These are phyloP conservation scores for Nepenthes mirabilis DNA, from an alignment of 148 eudicot genomes.

Conservation along the genomic window DNA sequence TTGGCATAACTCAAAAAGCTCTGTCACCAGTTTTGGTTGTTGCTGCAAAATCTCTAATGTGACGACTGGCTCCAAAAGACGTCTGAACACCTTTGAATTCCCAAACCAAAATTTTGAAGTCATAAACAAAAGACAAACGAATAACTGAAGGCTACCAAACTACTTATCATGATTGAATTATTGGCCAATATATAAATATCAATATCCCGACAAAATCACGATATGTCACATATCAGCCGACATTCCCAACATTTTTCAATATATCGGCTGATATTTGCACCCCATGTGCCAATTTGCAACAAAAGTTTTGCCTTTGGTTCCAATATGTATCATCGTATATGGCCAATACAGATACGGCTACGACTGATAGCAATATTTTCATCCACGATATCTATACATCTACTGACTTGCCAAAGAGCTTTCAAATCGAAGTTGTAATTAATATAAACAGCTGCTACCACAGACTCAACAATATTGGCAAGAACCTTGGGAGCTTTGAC, in stretches of 20 bases:
- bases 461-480: slow-evolving; percentile 80
- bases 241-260: no score
- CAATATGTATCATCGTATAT: no score
- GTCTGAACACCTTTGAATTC: slow-evolving; percentile 35
- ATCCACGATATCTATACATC: no score
- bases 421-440: slow-evolving; percentile 49
- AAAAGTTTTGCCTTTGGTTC: no score
- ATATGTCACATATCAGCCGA: no score
- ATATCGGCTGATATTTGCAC: no score
- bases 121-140: background rate
- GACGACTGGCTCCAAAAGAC: slow-evolving; percentile 53
- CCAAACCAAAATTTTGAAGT: background rate
- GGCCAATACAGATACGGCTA: no score
- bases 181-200: no score
- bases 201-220: no score
- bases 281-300: no score
- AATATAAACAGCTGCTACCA: slow-evolving; percentile 68
- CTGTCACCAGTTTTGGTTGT: slow-evolving; percentile 67
- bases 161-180: no score
- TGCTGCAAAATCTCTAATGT: slow-evolving; percentile 43
- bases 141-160: background rate
- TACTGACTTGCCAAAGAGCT: slow-evolving; percentile 45
- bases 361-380: no score
- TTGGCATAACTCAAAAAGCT: slow-evolving; percentile 57
- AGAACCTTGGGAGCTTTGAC: slow-evolving; percentile 80